Conservation (phyloP, 2,329 filamentous ascomycete genomes). For the Phyllosticta citribraziliensis region DNA sequence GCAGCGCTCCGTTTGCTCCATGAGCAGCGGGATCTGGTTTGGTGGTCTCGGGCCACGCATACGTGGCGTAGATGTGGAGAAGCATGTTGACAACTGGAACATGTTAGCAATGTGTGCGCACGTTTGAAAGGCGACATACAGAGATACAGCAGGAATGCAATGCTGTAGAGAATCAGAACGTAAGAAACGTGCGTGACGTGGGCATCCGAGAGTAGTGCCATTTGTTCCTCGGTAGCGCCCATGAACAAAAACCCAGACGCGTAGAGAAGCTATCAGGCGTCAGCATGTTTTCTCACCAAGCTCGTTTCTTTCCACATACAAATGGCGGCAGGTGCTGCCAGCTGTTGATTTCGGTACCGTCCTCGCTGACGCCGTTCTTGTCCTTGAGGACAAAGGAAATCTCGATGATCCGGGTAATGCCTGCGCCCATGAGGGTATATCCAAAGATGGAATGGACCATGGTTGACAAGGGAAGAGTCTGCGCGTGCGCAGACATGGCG, state of each 20-base stretch:
- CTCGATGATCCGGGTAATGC: conserved; percentile 76
- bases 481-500: conserved; percentile 89
- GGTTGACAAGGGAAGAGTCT: conserved; percentile 71
- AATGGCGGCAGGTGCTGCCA: conserved; percentile 64
- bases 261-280: conserved; percentile 60
- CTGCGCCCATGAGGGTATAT: conserved; percentile 89
- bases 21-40: conserved; percentile 27
- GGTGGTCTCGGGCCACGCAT: conserved; percentile 36
- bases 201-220: conserved; percentile 63
- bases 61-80: conserved; percentile 69
- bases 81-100: conserved; percentile 66
- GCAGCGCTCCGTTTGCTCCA: conserved; percentile 20
- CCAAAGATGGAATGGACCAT: conserved; percentile 86
- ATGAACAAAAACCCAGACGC: conserved; percentile 95
- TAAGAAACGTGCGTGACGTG: conserved; percentile 85
- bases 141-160: conserved; percentile 84
- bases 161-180: conserved; percentile 79
- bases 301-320: conserved; percentile 39
- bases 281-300: conserved; percentile 1
- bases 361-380: conserved; percentile 51
- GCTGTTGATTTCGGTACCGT: conserved; percentile 60
- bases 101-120: conserved; percentile 12
- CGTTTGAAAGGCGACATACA: conserved; percentile 42
- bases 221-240: conserved; percentile 95
- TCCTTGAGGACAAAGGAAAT: conserved; percentile 81